Percentiles rank a stretch among this genome's conserved stretches.
These are phyloP conservation scores for Geotrichum candidum DNA, from an alignment of 1,139 yeast species.

Conservation along the genomic window DNA sequence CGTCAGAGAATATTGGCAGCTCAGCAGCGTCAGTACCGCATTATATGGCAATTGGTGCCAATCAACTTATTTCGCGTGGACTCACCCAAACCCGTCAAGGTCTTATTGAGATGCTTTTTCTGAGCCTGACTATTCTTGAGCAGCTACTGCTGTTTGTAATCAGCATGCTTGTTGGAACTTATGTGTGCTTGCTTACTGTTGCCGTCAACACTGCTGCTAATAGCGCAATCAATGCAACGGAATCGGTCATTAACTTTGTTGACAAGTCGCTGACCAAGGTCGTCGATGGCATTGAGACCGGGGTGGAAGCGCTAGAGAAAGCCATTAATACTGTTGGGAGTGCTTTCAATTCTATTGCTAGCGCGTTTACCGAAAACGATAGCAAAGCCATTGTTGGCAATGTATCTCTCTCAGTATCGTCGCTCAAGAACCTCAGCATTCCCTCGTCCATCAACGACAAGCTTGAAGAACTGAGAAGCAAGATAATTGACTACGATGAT, in stretches of 20 bases:
- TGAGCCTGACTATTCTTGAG: constrained; percentile 53
- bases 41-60: constrained; percentile 50
- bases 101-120: constrained; percentile 37
- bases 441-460: constrained; percentile 55
- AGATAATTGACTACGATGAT: constrained; percentile 54
- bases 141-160: constrained; percentile 57
- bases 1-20: constrained; percentile 44
- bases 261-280: constrained; percentile 53
- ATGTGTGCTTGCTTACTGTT: constrained; percentile 72
- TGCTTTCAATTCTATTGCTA: constrained; percentile 41
- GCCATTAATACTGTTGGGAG: constrained; percentile 40
- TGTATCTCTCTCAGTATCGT: constrained; percentile 53
- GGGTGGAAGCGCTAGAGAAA: constrained; percentile 51
- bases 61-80: constrained; percentile 43
- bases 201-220: constrained; percentile 67
- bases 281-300: constrained; percentile 57
- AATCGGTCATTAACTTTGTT: constrained; percentile 51
- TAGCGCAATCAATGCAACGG: constrained; percentile 69
- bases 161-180: constrained; percentile 75
- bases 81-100: constrained; percentile 46
- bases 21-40: constrained; percentile 48
- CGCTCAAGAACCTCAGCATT: constrained; percentile 54
- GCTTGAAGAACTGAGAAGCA: constrained; percentile 41
- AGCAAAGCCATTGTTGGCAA: constrained; percentile 27
- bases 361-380: constrained; percentile 49